These are phyloP conservation scores for Fragilariopsis cylindrus DNA, from an alignment of 108 stramenopile genomes.

Conservation along the genomic window DNA sequence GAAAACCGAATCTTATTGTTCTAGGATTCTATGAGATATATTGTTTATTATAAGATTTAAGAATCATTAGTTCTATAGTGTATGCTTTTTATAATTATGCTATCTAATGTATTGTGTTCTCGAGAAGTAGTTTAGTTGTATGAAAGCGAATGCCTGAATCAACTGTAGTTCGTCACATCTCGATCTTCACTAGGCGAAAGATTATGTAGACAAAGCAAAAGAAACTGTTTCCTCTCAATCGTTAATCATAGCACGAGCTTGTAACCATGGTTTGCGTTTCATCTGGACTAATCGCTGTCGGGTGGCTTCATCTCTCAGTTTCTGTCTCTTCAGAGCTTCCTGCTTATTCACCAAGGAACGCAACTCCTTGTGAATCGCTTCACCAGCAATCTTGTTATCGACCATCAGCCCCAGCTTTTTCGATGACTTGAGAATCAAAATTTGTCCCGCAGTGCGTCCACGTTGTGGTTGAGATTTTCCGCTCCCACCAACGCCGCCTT, in stretches of 20 bases:
- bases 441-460: slow-evolving; percentile 78
- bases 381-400: slow-evolving; percentile 59
- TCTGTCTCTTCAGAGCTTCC: slow-evolving; percentile 64
- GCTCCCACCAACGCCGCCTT: slow-evolving; percentile 80
- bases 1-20: too few species aligned
- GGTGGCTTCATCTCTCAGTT: slow-evolving; percentile 59
- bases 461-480: slow-evolving; percentile 28
- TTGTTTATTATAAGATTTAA: too few species aligned
- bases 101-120: too few species aligned
- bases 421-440: slow-evolving; percentile 73
- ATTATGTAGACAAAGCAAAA: too few species aligned
- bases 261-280: slow-evolving; percentile 87
- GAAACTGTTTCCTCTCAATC: slow-evolving; percentile 1
- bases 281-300: slow-evolving; percentile 81
- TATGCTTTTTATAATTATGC: too few species aligned
- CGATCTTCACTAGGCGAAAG: not conserved
- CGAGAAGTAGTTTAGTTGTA: too few species aligned
- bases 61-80: too few species aligned
- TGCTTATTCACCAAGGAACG: slow-evolving; percentile 63
- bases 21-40: too few species aligned
- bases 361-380: slow-evolving; percentile 83
- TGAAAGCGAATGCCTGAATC: not conserved
- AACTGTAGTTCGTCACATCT: not conserved
- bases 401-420: slow-evolving; percentile 74
- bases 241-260: slow-evolving; percentile 47